Conservation (phyloP, 1,284 basidiomycete species). For the Veloporphyrellus conicus region DNA sequence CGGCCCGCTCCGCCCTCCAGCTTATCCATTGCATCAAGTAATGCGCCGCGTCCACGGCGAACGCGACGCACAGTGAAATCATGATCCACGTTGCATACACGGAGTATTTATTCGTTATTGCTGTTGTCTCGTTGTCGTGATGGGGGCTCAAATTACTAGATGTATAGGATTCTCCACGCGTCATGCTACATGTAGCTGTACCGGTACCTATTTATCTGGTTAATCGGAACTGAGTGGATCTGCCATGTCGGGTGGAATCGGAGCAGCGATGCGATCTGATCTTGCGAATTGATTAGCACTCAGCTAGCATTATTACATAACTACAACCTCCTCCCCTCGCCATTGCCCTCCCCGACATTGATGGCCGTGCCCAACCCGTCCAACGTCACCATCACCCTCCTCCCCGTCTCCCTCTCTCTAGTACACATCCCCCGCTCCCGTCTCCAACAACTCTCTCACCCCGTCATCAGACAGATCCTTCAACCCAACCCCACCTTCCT, state of each 20-base stretch:
- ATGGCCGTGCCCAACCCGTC: constrained; percentile 27
- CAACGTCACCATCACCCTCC: constrained; percentile 60
- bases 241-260: constrained; percentile 14
- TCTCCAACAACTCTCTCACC: constrained; percentile 54
- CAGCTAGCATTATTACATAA: constrained; percentile 15
- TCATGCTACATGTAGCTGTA: constrained; percentile 12
- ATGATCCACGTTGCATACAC: background rate
- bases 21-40: constrained; percentile 6
- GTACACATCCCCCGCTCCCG: constrained; percentile 67
- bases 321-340: background rate
- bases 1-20: constrained; percentile 22
- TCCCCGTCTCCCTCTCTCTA: constrained; percentile 65
- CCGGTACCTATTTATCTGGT: constrained; percentile 7
- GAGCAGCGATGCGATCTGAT: constrained; percentile 2
- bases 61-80: constrained; percentile 16
- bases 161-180: too few species aligned
- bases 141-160: background rate
- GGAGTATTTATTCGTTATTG: constrained; percentile 32
- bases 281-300: too few species aligned
- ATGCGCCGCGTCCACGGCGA: constrained; percentile 12
- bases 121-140: constrained; percentile 24
- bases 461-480: constrained; percentile 64
- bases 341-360: constrained; percentile 1
- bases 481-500: constrained; percentile 62
- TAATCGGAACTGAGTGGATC: constrained; percentile 2